Conservation (phyloP, 2,329 filamentous ascomycete species). For the Talaromyces marneffei region DNA sequence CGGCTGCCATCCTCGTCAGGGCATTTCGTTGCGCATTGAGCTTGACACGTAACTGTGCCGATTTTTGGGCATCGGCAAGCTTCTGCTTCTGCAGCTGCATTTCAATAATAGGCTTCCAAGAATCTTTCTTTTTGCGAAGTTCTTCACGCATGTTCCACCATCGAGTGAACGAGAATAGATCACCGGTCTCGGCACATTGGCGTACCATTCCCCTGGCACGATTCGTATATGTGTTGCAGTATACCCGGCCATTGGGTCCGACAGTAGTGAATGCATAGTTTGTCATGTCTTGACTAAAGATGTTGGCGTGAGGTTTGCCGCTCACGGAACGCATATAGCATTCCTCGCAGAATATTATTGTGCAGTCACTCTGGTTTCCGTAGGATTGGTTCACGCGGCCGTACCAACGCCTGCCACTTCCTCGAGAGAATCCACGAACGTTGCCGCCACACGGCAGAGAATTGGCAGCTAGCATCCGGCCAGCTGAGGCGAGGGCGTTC, state of each 20-base stretch:
- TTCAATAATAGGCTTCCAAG: not conserved
- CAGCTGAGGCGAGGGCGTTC: not conserved
- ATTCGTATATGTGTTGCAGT: not conserved
- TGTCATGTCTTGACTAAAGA: not conserved
- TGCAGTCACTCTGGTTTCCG: not conserved
- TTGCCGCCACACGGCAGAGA: not conserved
- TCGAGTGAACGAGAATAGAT: not conserved
- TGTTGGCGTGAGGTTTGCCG: not conserved
- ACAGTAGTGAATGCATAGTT: not conserved
- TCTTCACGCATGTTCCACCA: not conserved
- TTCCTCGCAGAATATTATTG: not conserved
- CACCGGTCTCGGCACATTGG: not conserved
- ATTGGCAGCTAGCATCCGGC: not conserved
- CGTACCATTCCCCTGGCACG: not conserved
- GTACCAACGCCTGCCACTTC: not conserved
- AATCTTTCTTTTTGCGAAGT: not conserved
- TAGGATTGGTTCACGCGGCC: not conserved
- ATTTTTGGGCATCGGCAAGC: not conserved
- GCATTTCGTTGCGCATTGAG: not conserved
- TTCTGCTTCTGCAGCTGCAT: not conserved
- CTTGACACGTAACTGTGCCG: not conserved
- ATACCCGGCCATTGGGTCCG: not conserved
- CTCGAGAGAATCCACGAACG: not conserved
- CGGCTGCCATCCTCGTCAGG: not conserved
- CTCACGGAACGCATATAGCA: not conserved